Evolutionary conservation across 495 filamentous ascomycete species (phyloP), one percentile per base, ranked within the genome.

Genomic region (Hypoxylon fuscum): DNA sequence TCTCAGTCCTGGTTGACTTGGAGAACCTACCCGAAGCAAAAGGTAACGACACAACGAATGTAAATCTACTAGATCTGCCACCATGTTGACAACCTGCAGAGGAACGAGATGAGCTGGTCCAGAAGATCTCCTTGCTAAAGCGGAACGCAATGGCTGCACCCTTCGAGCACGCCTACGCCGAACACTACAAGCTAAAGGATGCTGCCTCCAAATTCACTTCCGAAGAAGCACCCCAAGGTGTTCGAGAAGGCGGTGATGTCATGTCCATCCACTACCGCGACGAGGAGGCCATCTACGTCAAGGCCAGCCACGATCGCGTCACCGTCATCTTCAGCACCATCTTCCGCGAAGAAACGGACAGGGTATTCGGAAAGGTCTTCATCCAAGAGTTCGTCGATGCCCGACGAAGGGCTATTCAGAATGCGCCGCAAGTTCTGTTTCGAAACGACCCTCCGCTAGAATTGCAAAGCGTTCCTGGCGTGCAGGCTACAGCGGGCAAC

Each of bases 281-380:
- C 63, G 95, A 98, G 79, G 95, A 98, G 72, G 95, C 95, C n/a
- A 97, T 98, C 71, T 98, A 96, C 75, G 92, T 98, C 80, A 97
- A 98, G 76, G 94, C 95, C 27, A 96, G 90, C 74, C 89, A 93
- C 73, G 95, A 98, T 72, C 88, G 95, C 50, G 96, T 98, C 34
- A 98, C 95, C 0, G 93, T 98, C 68, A 98, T 98, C 71, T 98
- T 98, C 85, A 96, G 92, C 76, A 98, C 95, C 29, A 87, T 98
- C 46, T 98, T 98, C 82, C 77, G 94, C 32, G 96, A 98, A 73
- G 95, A 98, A 79, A 98, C 95, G 51, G 95, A 98, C 74, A 80
- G 95, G 27, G 90, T 98, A 55, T 98, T 95, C 69, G 95, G 94
- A 65, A 97, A 97, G 79, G 91, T 98, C 31, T 98, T 98, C 74